Percentiles rank a stretch among this genome's conserved stretches.
Evolutionary conservation across 164 flowering plant genomes (phyloP).

Genomic region (Vitis rupestris): DNA sequence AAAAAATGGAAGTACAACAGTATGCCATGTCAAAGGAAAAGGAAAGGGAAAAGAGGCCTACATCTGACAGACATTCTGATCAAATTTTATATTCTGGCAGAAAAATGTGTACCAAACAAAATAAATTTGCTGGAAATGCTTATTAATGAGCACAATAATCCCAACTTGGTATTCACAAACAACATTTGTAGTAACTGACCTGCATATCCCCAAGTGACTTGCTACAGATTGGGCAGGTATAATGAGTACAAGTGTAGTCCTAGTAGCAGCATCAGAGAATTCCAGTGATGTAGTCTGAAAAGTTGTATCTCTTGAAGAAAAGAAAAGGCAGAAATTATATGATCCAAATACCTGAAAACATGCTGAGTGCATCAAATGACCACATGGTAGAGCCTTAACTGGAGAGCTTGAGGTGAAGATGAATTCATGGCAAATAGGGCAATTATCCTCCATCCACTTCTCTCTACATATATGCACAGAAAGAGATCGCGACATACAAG

Average conservation of each 20-base stretch:
- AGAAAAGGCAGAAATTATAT: background rate
- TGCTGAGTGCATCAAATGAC: slow-evolving; percentile 91
- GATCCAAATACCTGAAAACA: slow-evolving; percentile 73
- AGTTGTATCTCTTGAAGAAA: no score
- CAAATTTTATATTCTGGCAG: no score
- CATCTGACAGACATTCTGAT: no score
- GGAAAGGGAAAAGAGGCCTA: no score
- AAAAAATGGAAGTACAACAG: no score
- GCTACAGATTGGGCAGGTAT: slow-evolving; percentile 89
- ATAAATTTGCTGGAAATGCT: no score
- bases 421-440: slow-evolving; percentile 89
- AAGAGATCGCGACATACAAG: slow-evolving; percentile 74
- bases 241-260: slow-evolving; percentile 75
- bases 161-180: no score
- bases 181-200: slow-evolving; percentile 39
- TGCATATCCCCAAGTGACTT: slow-evolving; percentile 95
- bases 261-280: slow-evolving; percentile 27
- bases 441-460: slow-evolving; percentile 75
- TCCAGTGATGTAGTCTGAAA: slow-evolving; percentile 4
- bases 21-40: no score
- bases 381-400: slow-evolving; percentile 83
- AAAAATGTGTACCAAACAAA: no score
- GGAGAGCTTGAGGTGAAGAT: slow-evolving; percentile 80
- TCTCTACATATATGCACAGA: slow-evolving; percentile 67
- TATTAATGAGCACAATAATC: no score